phyloP scores from a whole-genome alignment of 2,329 filamentous ascomycete species.

The Ascochyta clinopodiicola region DNA sequence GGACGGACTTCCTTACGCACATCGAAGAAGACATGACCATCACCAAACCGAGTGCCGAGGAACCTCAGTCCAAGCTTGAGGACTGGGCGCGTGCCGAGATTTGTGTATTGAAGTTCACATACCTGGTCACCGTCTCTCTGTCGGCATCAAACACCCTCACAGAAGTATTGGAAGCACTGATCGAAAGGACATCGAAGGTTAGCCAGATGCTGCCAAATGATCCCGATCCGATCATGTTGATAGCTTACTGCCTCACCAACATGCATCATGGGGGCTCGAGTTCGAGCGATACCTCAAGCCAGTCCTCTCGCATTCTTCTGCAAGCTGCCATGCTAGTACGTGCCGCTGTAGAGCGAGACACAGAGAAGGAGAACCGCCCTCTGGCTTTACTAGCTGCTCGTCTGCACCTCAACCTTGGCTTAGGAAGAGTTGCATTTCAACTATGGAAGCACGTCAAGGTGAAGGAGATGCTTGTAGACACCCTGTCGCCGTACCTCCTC shows the following conservation, averaged over 20 bases:
- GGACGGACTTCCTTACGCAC: conserved; percentile 21
- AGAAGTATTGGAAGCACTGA: conserved; percentile 21
- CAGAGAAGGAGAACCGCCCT: conserved; percentile 34
- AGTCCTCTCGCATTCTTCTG: conserved; percentile 29
- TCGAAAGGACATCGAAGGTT: conserved; percentile 27
- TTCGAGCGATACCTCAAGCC: conserved; percentile 1
- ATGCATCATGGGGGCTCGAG: conserved; percentile 24
- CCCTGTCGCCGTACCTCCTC: conserved; percentile 38
- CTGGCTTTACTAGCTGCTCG: conserved; percentile 43
- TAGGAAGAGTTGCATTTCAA: conserved; percentile 39
- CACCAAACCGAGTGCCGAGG: background rate
- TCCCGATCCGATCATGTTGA: conserved; percentile 28
- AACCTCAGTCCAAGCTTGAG: conserved; percentile 6
- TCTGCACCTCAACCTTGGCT: conserved; percentile 40
- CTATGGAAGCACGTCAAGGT: conserved; percentile 35
- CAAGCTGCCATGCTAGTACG: conserved; percentile 40
- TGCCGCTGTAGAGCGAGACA: conserved; percentile 32
- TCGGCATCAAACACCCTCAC: background rate
- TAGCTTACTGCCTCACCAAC: conserved; percentile 30
- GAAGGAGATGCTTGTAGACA: conserved; percentile 47
- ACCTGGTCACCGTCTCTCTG: conserved; percentile 33
- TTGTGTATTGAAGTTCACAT: conserved; percentile 36
- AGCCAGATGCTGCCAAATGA: conserved; percentile 21
- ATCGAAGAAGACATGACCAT: conserved; percentile 17
- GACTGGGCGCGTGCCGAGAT: conserved; percentile 27